Conservation (phyloP, 2,329 filamentous ascomycete genomes). For the Pseudogymnoascus sp. region DNA sequence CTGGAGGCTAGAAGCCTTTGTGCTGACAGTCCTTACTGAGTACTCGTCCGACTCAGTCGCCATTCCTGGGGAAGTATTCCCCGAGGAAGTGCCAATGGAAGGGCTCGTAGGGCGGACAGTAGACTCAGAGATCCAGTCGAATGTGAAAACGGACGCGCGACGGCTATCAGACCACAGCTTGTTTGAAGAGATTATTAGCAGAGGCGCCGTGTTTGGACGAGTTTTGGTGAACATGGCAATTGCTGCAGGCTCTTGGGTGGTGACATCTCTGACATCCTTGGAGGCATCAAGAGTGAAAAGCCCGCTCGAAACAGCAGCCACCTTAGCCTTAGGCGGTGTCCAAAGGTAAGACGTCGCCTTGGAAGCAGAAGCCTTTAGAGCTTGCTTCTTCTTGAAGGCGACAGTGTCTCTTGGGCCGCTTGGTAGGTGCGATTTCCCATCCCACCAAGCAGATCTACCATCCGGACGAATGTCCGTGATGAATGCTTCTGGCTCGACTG, state of each 20-base stretch:
- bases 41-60: slow-evolving; percentile 25
- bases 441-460: background rate
- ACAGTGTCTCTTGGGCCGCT: slow-evolving; percentile 13
- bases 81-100: slow-evolving; percentile 21
- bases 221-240: slow-evolving; percentile 21
- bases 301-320: slow-evolving; percentile 11
- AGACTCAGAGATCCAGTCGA: slow-evolving; percentile 29
- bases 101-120: slow-evolving; percentile 25
- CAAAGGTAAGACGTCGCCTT: slow-evolving; percentile 15
- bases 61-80: slow-evolving; percentile 22
- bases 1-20: slow-evolving; percentile 23
- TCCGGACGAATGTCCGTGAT: background rate
- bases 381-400: slow-evolving; percentile 16
- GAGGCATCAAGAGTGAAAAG: slow-evolving; percentile 17
- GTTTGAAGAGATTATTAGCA: slow-evolving; percentile 18
- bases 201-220: slow-evolving; percentile 9
- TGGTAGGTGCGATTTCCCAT: slow-evolving; percentile 19
- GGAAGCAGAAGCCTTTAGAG: background rate
- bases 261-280: slow-evolving; percentile 16
- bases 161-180: slow-evolving; percentile 22
- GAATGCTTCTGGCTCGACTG: background rate
- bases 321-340: slow-evolving; percentile 9
- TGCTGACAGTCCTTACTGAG: slow-evolving; percentile 27
- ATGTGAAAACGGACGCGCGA: slow-evolving; percentile 15
- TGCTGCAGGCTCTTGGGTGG: slow-evolving; percentile 19